These are phyloP conservation scores for Davidsoniella virescens DNA, from an alignment of 2,329 filamentous ascomycete genomes.

Conservation along the genomic window DNA sequence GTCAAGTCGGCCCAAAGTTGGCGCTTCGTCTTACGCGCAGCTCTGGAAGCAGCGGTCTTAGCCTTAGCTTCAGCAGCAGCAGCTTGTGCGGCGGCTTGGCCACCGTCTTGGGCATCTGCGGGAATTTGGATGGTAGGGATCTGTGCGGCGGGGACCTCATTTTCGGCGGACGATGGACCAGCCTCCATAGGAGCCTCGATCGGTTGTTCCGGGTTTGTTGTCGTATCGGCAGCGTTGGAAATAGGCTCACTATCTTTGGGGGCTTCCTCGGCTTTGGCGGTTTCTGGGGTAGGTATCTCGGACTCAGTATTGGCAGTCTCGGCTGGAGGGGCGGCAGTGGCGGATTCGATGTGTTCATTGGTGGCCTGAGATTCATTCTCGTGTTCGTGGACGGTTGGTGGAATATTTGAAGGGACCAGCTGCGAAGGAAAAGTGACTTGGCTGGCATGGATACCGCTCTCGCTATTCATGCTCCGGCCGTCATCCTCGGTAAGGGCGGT, in stretches of 20 bases:
- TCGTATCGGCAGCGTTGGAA: not conserved
- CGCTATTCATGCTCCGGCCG: conserved; percentile 60
- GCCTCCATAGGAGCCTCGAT: not conserved
- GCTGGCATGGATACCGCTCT: conserved; percentile 70
- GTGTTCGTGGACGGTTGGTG: conserved; percentile 15
- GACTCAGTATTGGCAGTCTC: not conserved
- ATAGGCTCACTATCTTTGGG: not conserved
- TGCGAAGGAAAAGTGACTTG: conserved; percentile 45
- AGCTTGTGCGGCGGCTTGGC: conserved; percentile 8
- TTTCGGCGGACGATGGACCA: not conserved
- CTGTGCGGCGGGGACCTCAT: conserved; percentile 13
- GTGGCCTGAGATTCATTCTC: conserved; percentile 16
- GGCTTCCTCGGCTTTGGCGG: not conserved
- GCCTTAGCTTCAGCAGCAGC: conserved; percentile 9
- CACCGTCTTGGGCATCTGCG: conserved; percentile 18
- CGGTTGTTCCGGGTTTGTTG: too few relatives aligned
- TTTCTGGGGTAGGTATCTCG: not conserved
- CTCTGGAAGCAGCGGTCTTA: conserved; percentile 13
- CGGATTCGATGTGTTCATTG: not conserved
- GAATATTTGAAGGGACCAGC: conserved; percentile 24
- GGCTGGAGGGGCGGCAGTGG: not conserved
- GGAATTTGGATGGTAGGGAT: conserved; percentile 2
- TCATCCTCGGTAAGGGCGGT: conserved; percentile 75
- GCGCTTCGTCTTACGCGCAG: conserved; percentile 59
- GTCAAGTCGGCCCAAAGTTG: conserved; percentile 97